These are phyloP conservation scores for Sporodiniella umbellata DNA, from an alignment of 371 early-diverging fungal species.

Conservation along the genomic window DNA sequence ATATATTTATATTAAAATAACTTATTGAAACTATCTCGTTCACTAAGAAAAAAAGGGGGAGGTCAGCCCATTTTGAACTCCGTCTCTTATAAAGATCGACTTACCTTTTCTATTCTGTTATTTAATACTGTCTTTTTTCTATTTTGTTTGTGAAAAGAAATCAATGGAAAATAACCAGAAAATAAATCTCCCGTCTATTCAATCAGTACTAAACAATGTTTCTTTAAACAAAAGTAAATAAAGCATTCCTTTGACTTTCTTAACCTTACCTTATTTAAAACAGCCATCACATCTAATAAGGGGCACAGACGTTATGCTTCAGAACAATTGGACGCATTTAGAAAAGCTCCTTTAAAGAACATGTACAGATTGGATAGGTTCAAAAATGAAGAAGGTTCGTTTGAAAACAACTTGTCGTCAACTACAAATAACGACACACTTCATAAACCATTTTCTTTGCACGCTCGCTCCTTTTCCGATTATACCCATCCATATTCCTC, in stretches of 20 bases:
- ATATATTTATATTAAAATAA: too few species aligned
- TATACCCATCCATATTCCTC: slow-evolving; percentile 44
- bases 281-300: slow-evolving; percentile 2
- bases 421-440: neutral
- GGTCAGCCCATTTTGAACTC: too few species aligned
- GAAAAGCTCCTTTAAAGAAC: too few species aligned
- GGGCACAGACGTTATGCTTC: slow-evolving; percentile 32
- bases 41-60: too few species aligned
- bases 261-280: too few species aligned
- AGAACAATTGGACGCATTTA: slow-evolving; percentile 11
- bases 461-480: slow-evolving; percentile 48
- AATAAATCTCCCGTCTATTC: slow-evolving; percentile 21
- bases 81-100: too few species aligned
- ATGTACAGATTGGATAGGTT: too few species aligned
- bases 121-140: neutral
- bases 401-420: neutral
- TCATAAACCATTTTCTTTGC: slow-evolving; percentile 18
- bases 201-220: slow-evolving; percentile 22
- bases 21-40: too few species aligned
- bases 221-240: slow-evolving; percentile 8
- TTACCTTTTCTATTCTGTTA: too few species aligned
- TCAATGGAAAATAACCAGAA: too few species aligned
- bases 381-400: slow-evolving; percentile 4
- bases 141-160: neutral
- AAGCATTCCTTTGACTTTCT: neutral